These are phyloP conservation scores for Erodium texanum DNA, from an alignment of 441 rosid genomes.

Conservation along the genomic window DNA sequence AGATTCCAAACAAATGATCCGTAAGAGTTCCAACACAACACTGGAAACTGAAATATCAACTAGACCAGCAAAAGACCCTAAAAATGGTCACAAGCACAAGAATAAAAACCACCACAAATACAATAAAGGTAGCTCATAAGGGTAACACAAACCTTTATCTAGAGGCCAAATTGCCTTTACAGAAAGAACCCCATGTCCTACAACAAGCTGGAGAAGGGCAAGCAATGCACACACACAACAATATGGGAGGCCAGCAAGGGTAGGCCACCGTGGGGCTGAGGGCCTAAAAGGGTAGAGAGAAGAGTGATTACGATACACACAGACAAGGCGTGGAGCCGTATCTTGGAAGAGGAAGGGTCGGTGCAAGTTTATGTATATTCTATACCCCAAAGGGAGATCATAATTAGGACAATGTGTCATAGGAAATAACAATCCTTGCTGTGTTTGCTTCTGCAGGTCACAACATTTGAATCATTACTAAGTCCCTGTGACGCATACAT, in stretches of 20 bases:
- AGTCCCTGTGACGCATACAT: slow-evolving; percentile 12
- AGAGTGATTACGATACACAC: neutral
- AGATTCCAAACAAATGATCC: too few species aligned
- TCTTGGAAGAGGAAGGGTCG: slow-evolving; percentile 14
- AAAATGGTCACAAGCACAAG: neutral
- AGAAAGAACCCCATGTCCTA: slow-evolving; percentile 8
- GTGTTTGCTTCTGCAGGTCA: slow-evolving; percentile 51
- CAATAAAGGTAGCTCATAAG: slow-evolving; percentile 8
- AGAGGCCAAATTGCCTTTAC: slow-evolving; percentile 4
- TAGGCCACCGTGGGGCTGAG: neutral
- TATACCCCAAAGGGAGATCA: slow-evolving; percentile 8
- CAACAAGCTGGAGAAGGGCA: slow-evolving; percentile 5
- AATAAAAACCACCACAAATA: neutral
- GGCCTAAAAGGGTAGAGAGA: neutral
- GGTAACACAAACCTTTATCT: neutral
- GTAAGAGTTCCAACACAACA: too few species aligned
- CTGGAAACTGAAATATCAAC: too few species aligned
- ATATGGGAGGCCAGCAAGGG: slow-evolving; percentile 4
- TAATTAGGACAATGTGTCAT: slow-evolving; percentile 25
- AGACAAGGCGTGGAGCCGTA: slow-evolving; percentile 20
- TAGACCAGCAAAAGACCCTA: neutral
- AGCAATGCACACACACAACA: neutral
- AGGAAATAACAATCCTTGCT: slow-evolving; percentile 39
- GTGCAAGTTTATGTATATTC: slow-evolving; percentile 6
- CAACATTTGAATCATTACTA: slow-evolving; percentile 38